Percentiles rank a stretch among this genome's conserved stretches.
Evolutionary conservation across 805 yeast species (phyloP).

Genomic region (Candida germanica): DNA sequence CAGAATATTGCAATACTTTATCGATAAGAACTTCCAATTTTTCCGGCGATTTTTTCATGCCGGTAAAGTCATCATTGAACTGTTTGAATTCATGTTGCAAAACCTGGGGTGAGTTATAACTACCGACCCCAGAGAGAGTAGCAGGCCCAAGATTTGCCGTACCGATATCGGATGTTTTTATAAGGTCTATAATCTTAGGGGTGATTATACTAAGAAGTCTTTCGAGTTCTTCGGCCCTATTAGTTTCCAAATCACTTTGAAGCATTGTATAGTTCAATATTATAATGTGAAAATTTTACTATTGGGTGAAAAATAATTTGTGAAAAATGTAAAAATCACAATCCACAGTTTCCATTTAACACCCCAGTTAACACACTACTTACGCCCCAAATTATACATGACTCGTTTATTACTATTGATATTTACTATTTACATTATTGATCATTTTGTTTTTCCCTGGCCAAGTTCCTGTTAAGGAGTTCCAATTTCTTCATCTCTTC

Average conservation of each 20-base stretch:
- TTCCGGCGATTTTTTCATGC: conserved; percentile 35
- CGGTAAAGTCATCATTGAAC: conserved; percentile 24
- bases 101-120: conserved; percentile 47
- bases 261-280: too few species aligned
- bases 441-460: not conserved
- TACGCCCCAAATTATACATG: too few species aligned
- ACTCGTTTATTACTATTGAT: too few species aligned
- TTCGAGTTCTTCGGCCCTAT: conserved; percentile 58
- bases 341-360: too few species aligned
- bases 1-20: conserved; percentile 59
- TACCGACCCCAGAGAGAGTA: conserved; percentile 48
- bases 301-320: too few species aligned
- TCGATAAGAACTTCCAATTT: conserved; percentile 50
- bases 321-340: too few species aligned
- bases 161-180: conserved; percentile 43
- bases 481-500: conserved; percentile 77
- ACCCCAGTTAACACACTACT: too few species aligned
- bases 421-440: too few species aligned
- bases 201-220: conserved; percentile 48
- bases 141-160: conserved; percentile 30
- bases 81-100: conserved; percentile 33
- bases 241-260: conserved; percentile 38
- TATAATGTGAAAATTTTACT: too few species aligned
- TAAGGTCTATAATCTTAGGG: conserved; percentile 51
- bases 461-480: conserved; percentile 50